Evolutionary conservation across 2,329 filamentous ascomycete genomes (phyloP), one percentile per base, ranked within the genome.

Genomic region (Plectosphaerella sp.): DNA sequence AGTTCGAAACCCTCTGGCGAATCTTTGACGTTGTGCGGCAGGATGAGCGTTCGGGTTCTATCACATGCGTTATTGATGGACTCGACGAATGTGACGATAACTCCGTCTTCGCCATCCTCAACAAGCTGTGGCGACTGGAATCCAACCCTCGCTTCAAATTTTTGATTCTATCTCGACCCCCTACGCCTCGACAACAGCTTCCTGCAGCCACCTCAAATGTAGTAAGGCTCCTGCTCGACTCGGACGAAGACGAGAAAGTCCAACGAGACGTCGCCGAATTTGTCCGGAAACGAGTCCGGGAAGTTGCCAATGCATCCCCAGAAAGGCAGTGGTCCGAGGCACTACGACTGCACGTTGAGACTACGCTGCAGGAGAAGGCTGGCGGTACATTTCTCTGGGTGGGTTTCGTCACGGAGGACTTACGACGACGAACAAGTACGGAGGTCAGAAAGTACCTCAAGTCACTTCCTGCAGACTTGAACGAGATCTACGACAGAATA

Each of bases 251-350:
- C 33, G 67, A 1, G 48, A 1, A 56, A 3, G 8, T 33, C 4
- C 28, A 33, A 9, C 28, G 11, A 0, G 67, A 71, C 3, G 55
- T 71, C 0, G 45, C 28, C 6, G 54, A 45, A 0, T 70, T 61
- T 3, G 54, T 67, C 3, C 36, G 39, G 2, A 43, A 25, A 12
- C 10, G 39, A 51, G 73, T 53, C 1, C 5, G 11, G 2, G n/a
- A 51, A 3, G 33, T 18, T 1, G 2, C 15, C 1, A 18, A 47
- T 15, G 28, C 9, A 33, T 33, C 28, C 1, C 35, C 49, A 2
- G 28, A 9, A 33, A 3, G 28, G 8, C 28, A 33, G 8, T 33
- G 28, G 28, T 33, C 28, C 8, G 28, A 33, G 28, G 12, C 3
- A 7, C 11, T 18, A 7, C 41, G 41, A 7, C 12, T 5, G 6